Percentiles rank a stretch among this genome's conserved stretches.
phyloP scores from a whole-genome alignment of 148 eudicot species.

The Chenopodium formosanum region DNA sequence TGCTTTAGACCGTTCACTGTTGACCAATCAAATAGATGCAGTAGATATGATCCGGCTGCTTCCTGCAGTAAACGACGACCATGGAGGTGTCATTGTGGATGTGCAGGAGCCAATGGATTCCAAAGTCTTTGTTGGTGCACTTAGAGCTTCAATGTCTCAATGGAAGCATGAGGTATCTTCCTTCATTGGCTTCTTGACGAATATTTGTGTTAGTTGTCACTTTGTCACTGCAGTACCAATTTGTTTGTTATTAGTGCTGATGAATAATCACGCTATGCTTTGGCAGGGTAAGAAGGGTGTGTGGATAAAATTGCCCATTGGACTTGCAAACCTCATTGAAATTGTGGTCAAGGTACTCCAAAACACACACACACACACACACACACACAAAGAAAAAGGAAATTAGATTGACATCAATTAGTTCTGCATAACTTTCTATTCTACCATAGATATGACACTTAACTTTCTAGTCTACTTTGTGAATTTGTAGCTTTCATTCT shows the following conservation, averaged over 20 bases:
- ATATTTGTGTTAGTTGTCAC: not conserved
- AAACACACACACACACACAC: not conserved
- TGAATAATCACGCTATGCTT: slow-evolving; percentile 4
- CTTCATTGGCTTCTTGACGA: not conserved
- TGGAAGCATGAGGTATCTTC: slow-evolving; percentile 21
- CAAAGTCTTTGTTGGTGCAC: slow-evolving; percentile 36
- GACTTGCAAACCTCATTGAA: slow-evolving; percentile 65
- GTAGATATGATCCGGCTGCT: slow-evolving; percentile 49
- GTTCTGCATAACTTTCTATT: not conserved
- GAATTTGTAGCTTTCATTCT: slow-evolving; percentile 13
- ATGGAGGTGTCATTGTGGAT: slow-evolving; percentile 67
- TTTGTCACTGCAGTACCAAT: not conserved
- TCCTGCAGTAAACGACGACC: slow-evolving; percentile 54
- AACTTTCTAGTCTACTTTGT: not conserved
- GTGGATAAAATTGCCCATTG: slow-evolving; percentile 76
- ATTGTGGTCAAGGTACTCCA: slow-evolving; percentile 58
- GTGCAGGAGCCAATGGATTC: slow-evolving; percentile 65
- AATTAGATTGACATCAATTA: not conserved
- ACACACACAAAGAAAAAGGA: too few species aligned
- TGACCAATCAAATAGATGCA: slow-evolving; percentile 32
- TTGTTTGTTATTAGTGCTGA: not conserved
- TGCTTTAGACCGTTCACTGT: not conserved
- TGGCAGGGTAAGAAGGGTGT: slow-evolving; percentile 78
- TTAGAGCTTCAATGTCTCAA: slow-evolving; percentile 56
- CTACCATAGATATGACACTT: not conserved